Base-by-base conservation (phyloP, 2,329 filamentous ascomycete species). In the Microsporum canis region DNA sequence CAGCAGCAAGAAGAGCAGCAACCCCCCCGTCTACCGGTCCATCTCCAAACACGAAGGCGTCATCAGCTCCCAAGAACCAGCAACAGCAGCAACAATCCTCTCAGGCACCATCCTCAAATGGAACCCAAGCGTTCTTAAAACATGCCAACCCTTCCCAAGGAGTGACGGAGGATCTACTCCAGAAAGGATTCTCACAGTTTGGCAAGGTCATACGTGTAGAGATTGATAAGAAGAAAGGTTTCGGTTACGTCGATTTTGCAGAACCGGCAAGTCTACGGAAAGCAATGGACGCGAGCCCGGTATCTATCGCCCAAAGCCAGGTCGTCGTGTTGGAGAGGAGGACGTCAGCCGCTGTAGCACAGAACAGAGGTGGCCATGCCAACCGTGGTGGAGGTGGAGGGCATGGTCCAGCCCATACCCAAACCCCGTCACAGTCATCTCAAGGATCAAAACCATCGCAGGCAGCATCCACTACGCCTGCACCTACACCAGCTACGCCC, bases 211-310 rank as follows among this genome's bases (percentile, higher is more conserved):
- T 83, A 0, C 87, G 84, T 65, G 89, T 96, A 17, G 92, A 96
- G 68, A 92, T 97, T 60, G 92, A 97, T 71, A 91, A 91, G 73
- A 88, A 91, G 69, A 96, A 96, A 73, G 91, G 91, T 0, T 95
- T 96, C 68, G 92, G 91, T 1, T 96, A 96, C 71, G 87, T 95
- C 43, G 89, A 96, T 65, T 97, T 96, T 75, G 82, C 83, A 7
- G 85, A 90, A 27, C 81, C 86, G 0, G 84, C 86, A 6, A 81
- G 82, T 7, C 79, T 97, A 31, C 83, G 83, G 67, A 90, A 88
- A 69, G 92, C 92, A 3, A 85, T 96, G 69, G 82, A 84, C 14
- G 88, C 88, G 10, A 95, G 90, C 69, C 89, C 89, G 0, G 82
- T 96, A 34, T 78, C 87, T 23, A 86, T 97, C 8, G 91, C 88